A percentile compares a stretch with the other conserved stretches of the same genome.
Conservation (phyloP, 78 protist species). For the Goniomonas avonlea region DNA sequence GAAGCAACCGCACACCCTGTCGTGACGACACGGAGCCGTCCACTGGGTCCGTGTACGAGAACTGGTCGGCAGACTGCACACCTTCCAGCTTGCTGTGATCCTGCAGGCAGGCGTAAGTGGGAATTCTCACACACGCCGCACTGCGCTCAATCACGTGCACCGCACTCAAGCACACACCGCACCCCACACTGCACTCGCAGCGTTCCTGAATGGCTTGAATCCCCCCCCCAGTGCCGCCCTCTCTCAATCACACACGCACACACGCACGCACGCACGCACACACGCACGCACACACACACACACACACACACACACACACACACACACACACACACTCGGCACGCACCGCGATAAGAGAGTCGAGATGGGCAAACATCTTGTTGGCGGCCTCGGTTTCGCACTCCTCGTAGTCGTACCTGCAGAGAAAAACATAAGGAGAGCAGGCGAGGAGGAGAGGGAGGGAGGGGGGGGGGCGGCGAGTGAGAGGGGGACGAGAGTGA, state of each 20-base stretch:
- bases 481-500: too few relatives aligned
- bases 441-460: background rate
- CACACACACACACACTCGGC: background rate
- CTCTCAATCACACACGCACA: background rate
- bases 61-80: slow-evolving; percentile 59
- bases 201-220: background rate
- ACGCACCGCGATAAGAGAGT: background rate
- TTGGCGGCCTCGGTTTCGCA: slow-evolving; percentile 38
- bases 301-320: background rate
- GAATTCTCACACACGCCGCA: too few relatives aligned
- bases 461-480: too few relatives aligned
- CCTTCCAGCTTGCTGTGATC: slow-evolving; percentile 10
- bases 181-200: too few relatives aligned
- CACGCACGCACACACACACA: background rate
- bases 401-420: slow-evolving; percentile 76
- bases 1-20: slow-evolving; percentile 76
- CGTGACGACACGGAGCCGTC: slow-evolving; percentile 53
- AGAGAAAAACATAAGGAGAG: background rate
- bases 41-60: slow-evolving; percentile 81
- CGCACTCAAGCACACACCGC: too few relatives aligned
- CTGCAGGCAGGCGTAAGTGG: background rate
- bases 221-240: background rate
- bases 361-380: background rate
- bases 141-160: too few relatives aligned
- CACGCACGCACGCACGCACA: background rate